Evolutionary conservation across 345 rosid genomes (phyloP), one percentile per base, ranked within the genome.

Genomic region (Excoecaria cochinchinensis): DNA sequence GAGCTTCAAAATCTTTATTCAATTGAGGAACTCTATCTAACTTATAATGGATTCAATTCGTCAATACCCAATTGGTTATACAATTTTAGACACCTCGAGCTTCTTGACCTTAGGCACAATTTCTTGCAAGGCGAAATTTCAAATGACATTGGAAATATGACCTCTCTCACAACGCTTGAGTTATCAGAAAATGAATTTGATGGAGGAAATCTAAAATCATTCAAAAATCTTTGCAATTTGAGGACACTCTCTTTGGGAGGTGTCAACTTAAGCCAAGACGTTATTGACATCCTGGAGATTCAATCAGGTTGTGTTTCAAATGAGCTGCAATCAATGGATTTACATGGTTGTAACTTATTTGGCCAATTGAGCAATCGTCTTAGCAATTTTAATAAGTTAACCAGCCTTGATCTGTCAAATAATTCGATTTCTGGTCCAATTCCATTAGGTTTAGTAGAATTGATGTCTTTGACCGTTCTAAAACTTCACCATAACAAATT

Each of bases 371-470:
- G 63, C 53, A 39, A 62, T 76, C 69, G 64, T 38, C 13, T 79
- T 47, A 50, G 10, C 10, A 36, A 9, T 14, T 76, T 84, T 60
- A 70, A 62, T 39, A 14, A 31, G 13, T 50, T 81, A 1, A 42
- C 40, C 38, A 38, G 14, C 40, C 44, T 81, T 36, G 14, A 2
- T 22, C 63, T 81, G 5, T 4, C 60, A 3, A 3, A 2, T 1
- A 79, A 79, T 57, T 84, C 71, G 0, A 74, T 84, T 21, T 81
- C 62, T 0, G 81, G 83, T 66, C 59, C 25, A 12, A 61, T 81
- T n/a, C 78, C 87, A 24, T 56, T 40, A n/a, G 6, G 13, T 59
- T 8, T 44, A 3, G 69, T 15, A 66, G 52, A 66, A 19, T 66
- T 66, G 52, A 66, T 7, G 16, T 66, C 16, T 0, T 5, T 66